Evolutionary conservation across 768 basidiomycete species (phyloP).

Genomic region (Clitopilus hobsonii): DNA sequence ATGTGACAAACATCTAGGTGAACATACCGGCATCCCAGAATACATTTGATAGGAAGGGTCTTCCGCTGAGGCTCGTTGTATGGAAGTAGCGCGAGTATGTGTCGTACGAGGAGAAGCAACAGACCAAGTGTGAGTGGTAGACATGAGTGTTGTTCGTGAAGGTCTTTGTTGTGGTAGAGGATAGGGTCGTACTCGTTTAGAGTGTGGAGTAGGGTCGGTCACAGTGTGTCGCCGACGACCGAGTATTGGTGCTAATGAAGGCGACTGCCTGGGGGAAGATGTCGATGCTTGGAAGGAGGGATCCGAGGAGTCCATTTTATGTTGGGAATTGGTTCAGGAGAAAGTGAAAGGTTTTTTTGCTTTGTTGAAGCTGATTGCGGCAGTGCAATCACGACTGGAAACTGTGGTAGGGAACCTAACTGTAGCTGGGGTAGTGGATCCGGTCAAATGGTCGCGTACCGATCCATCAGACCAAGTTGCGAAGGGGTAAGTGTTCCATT

Average conservation of each 20-base stretch:
- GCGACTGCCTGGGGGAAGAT: slow-evolving; percentile 22
- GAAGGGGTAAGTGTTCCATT: slow-evolving; percentile 13
- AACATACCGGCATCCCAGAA: not conserved
- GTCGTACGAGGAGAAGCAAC: not conserved
- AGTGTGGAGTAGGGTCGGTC: not conserved
- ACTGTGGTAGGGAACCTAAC: too few species aligned
- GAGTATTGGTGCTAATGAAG: slow-evolving; percentile 1
- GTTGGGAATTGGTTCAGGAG: slow-evolving; percentile 21
- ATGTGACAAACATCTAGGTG: not conserved
- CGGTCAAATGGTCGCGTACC: slow-evolving; percentile 12
- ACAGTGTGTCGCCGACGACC: slow-evolving; percentile 5
- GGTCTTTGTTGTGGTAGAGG: slow-evolving; percentile 1
- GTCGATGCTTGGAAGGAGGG: slow-evolving; percentile 29
- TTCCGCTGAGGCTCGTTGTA: not conserved
- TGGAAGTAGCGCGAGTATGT: slow-evolving; percentile 3
- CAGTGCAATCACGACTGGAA: too few species aligned
- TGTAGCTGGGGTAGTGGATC: slow-evolving; percentile 20
- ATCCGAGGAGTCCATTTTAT: slow-evolving; percentile 44
- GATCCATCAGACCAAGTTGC: slow-evolving; percentile 18
- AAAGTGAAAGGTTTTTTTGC: slow-evolving; percentile 23
- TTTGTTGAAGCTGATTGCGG: slow-evolving; percentile 27
- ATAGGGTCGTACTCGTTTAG: slow-evolving; percentile 1
- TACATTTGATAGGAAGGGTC: not conserved
- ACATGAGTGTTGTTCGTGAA: slow-evolving; percentile 1
- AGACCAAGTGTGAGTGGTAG: not conserved